Evolutionary conservation across 805 yeast genomes (phyloP).

Genomic region (Pichia paraexigua): DNA sequence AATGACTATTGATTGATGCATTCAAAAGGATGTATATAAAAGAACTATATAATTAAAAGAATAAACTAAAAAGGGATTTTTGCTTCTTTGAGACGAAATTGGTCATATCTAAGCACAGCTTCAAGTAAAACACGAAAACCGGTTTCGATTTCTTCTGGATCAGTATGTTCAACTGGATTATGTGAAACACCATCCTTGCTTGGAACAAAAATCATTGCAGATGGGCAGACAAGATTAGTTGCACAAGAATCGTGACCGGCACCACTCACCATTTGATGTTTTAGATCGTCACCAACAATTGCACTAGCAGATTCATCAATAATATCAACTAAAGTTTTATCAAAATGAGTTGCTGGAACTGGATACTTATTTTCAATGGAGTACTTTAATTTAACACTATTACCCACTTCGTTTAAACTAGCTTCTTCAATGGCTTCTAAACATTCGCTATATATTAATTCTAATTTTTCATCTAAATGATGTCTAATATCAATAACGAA

Average conservation of each 20-base stretch:
- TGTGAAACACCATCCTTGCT: constrained; percentile 60
- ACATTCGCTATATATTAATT: constrained; percentile 30
- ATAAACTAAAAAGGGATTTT: no score
- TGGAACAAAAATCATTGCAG: constrained; percentile 71
- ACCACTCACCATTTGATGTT: constrained; percentile 49
- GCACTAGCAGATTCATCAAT: constrained; percentile 46
- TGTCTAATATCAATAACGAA: constrained; percentile 60
- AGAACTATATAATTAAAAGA: background rate
- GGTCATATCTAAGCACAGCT: constrained; percentile 31
- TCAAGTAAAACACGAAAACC: constrained; percentile 53
- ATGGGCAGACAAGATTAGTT: constrained; percentile 49
- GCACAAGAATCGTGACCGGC: constrained; percentile 72
- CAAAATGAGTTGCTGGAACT: constrained; percentile 46
- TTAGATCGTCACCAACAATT: constrained; percentile 37
- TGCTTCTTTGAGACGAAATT: constrained; percentile 9
- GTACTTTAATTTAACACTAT: constrained; percentile 34
- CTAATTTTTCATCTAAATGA: constrained; percentile 36
- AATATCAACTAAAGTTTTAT: constrained; percentile 41
- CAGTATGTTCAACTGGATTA: constrained; percentile 57
- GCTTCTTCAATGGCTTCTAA: constrained; percentile 26
- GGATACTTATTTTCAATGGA: constrained; percentile 34
- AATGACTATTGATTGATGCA: no score
- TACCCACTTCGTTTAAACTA: constrained; percentile 23
- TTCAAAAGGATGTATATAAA: background rate
- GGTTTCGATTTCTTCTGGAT: constrained; percentile 54